Conservation (phyloP, 139 green algal species). For the Astrephomene gubernaculifera region DNA sequence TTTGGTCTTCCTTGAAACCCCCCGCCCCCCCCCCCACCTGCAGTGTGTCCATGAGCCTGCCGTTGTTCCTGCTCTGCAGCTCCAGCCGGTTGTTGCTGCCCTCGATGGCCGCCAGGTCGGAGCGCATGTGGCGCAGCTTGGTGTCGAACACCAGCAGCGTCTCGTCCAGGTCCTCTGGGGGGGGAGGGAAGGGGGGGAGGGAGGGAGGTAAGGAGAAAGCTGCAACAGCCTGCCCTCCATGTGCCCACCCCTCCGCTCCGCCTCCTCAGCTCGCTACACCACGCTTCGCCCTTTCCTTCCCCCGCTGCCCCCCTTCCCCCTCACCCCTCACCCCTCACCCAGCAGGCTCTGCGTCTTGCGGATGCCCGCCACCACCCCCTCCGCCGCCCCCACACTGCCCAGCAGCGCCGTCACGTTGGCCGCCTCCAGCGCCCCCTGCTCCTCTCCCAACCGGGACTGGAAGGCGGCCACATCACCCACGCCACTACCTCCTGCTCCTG, state of each 20-base stretch:
- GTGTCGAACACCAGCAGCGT: slow-evolving; percentile 71
- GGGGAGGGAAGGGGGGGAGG: not conserved
- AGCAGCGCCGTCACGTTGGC: slow-evolving; percentile 68
- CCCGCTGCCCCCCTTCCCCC: not conserved
- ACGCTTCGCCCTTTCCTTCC: not conserved
- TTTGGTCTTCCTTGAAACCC: not conserved
- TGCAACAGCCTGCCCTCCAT: not conserved
- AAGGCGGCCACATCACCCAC: slow-evolving; percentile 59
- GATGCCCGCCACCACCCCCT: slow-evolving; percentile 61
- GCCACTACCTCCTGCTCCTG: too few relatives aligned
- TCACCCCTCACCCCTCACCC: slow-evolving; percentile 23
- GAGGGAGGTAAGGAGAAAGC: not conserved
- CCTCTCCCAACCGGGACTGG: slow-evolving; percentile 44
- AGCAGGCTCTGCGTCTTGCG: slow-evolving; percentile 52
- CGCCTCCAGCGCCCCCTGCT: slow-evolving; percentile 61
- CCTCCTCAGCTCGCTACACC: not conserved
- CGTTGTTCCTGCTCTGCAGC: slow-evolving; percentile 61
- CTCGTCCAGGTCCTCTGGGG: slow-evolving; percentile 65
- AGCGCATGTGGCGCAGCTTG: slow-evolving; percentile 74
- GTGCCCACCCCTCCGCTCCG: not conserved
- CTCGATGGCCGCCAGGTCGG: slow-evolving; percentile 77
- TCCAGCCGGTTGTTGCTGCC: slow-evolving; percentile 68
- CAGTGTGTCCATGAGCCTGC: slow-evolving; percentile 48
- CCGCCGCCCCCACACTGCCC: slow-evolving; percentile 55
- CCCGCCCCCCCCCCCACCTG: slow-evolving; percentile 14